phyloP scores from a whole-genome alignment of 352 stramenopile genomes.

The Phytophthora crassamura region DNA sequence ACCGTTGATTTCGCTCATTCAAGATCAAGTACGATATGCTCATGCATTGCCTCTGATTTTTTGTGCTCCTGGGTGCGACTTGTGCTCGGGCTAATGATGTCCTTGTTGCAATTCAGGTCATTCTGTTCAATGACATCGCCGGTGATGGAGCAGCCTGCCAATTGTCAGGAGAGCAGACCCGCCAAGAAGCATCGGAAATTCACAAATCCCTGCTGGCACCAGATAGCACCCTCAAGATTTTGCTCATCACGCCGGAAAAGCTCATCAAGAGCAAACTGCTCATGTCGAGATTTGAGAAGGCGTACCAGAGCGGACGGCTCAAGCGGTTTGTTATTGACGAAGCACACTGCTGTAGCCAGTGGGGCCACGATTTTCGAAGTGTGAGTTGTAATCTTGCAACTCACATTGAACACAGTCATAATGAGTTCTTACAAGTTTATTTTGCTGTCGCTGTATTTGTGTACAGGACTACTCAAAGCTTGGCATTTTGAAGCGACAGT shows the following conservation, averaged over 20 bases:
- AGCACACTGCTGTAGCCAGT: constrained; percentile 86
- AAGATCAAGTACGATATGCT: constrained; percentile 90
- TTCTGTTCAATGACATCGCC: constrained; percentile 78
- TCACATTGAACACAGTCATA: not conserved
- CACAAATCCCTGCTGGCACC: constrained; percentile 86
- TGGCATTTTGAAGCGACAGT: constrained; percentile 89
- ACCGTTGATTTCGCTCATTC: constrained; percentile 93
- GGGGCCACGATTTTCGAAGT: constrained; percentile 85
- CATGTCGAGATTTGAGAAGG: constrained; percentile 92
- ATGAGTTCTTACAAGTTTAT: constrained; percentile 1
- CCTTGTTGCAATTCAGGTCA: constrained; percentile 33
- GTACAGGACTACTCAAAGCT: constrained; percentile 93
- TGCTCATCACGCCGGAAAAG: constrained; percentile 95
- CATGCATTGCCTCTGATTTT: not conserved
- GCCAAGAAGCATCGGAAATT: constrained; percentile 60
- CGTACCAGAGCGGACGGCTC: constrained; percentile 77
- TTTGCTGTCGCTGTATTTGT: not conserved
- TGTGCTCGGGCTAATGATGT: not conserved
- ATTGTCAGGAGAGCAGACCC: constrained; percentile 64
- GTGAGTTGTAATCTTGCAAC: constrained; percentile 41
- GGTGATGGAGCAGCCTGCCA: constrained; percentile 55
- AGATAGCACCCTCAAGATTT: constrained; percentile 67
- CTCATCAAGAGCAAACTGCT: constrained; percentile 90
- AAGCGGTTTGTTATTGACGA: constrained; percentile 95
- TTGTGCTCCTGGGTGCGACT: not conserved